phyloP scores from a whole-genome alignment of 768 basidiomycete species.

The Chiua virens region DNA sequence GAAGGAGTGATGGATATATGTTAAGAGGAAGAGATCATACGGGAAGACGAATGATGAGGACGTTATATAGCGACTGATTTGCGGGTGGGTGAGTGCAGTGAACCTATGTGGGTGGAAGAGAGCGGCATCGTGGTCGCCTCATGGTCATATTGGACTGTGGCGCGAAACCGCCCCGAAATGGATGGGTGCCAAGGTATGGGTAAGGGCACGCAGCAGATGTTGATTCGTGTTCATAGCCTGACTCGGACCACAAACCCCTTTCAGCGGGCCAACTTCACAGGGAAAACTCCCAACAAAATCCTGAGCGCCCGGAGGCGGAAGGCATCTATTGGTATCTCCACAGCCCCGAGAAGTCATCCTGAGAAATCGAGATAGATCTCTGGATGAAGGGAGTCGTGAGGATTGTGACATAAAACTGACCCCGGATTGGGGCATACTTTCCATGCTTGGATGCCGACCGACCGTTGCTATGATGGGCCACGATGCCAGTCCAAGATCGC shows the following conservation, averaged over 20 bases:
- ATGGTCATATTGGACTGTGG: slow-evolving; percentile 34
- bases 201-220: slow-evolving; percentile 28
- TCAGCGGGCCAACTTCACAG: slow-evolving; percentile 14
- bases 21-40: slow-evolving; percentile 16
- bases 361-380: slow-evolving; percentile 24
- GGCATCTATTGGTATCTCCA: slow-evolving; percentile 27
- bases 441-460: slow-evolving; percentile 11
- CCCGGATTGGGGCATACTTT: slow-evolving; percentile 10
- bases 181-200: slow-evolving; percentile 24
- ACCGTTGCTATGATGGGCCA: slow-evolving; percentile 20
- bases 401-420: slow-evolving; percentile 24
- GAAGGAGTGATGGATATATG: slow-evolving; percentile 18
- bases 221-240: slow-evolving; percentile 15
- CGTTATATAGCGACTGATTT: slow-evolving; percentile 35
- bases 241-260: slow-evolving; percentile 14
- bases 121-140: slow-evolving; percentile 36
- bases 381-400: slow-evolving; percentile 10
- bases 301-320: slow-evolving; percentile 16
- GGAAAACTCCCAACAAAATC: slow-evolving; percentile 13
- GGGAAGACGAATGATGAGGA: slow-evolving; percentile 8
- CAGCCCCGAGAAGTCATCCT: slow-evolving; percentile 21
- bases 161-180: slow-evolving; percentile 31
- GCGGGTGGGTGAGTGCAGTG: slow-evolving; percentile 21
- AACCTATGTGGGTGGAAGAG: slow-evolving; percentile 27
- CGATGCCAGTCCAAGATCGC: no score